Percentiles rank a stretch among this genome's conserved stretches.
phyloP scores from a whole-genome alignment of 805 yeast genomes.

The Zygosaccharomyces pseudorouxii region DNA sequence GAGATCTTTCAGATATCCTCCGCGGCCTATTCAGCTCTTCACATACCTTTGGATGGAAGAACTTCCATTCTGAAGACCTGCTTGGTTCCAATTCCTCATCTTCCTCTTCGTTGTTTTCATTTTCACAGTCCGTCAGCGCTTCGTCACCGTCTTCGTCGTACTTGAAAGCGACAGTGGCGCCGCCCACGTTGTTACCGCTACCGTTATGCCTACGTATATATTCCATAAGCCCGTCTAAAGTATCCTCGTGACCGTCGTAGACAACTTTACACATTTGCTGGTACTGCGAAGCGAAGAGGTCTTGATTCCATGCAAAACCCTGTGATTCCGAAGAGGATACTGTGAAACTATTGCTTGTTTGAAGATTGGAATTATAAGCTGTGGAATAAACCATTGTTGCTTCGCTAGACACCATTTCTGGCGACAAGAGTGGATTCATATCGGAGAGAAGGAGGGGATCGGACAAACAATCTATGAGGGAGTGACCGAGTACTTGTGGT shows the following conservation, averaged over 20 bases:
- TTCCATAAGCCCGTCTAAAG: conserved; percentile 15
- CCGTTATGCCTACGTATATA: conserved; percentile 9
- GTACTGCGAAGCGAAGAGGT: conserved; percentile 64
- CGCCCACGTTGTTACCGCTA: background rate
- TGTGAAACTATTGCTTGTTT: conserved; percentile 16
- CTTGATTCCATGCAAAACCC: conserved; percentile 75
- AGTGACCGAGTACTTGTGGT: too few relatives aligned
- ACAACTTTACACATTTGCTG: conserved; percentile 49
- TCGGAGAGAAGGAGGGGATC: background rate
- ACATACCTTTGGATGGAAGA: conserved; percentile 14
- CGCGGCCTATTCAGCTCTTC: conserved; percentile 22
- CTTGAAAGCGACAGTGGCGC: conserved; percentile 3
- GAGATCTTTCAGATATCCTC: conserved; percentile 26
- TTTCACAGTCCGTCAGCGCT: conserved; percentile 13
- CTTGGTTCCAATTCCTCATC: conserved; percentile 11
- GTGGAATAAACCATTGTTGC: conserved; percentile 21
- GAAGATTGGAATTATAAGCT: conserved; percentile 11
- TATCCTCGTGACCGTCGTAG: conserved; percentile 33
- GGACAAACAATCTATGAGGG: too few relatives aligned
- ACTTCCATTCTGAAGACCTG: conserved; percentile 1
- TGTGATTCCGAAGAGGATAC: conserved; percentile 47
- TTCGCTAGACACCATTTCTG: conserved; percentile 20
- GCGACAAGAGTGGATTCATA: conserved; percentile 10
- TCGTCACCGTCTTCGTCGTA: conserved; percentile 12
- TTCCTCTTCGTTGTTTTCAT: conserved; percentile 7